Evolutionary conservation across 2,329 filamentous ascomycete species (phyloP).

Genomic region (Venturiaceae sp.): DNA sequence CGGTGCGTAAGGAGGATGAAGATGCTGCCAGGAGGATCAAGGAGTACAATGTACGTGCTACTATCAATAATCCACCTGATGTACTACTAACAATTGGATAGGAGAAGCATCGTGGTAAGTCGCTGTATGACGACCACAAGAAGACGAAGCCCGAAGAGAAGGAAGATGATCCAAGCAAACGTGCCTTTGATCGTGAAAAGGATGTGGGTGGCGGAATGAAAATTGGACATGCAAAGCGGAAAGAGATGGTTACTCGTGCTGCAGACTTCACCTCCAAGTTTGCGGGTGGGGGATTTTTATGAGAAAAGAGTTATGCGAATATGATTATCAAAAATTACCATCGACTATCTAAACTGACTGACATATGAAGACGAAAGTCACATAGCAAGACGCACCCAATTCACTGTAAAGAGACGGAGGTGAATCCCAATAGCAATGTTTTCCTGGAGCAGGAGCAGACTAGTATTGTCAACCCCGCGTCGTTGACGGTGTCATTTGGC

Average conservation of each 20-base stretch:
- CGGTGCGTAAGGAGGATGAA: conserved; percentile 25
- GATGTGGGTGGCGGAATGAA: conserved; percentile 73
- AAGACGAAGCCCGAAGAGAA: conserved; percentile 45
- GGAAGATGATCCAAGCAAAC: conserved; percentile 74
- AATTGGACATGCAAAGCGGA: conserved; percentile 63
- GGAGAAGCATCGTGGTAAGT: conserved; percentile 32
- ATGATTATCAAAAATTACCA: background rate
- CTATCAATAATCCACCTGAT: background rate
- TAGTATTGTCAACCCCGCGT: background rate
- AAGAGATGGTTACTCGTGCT: conserved; percentile 69
- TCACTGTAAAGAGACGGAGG: no score
- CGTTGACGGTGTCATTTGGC: background rate
- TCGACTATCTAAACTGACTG: no score
- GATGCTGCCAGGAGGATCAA: conserved; percentile 40
- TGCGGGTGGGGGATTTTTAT: conserved; percentile 58
- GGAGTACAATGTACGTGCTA: conserved; percentile 37
- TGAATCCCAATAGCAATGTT: no score
- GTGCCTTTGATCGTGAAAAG: conserved; percentile 85
- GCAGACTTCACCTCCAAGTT: conserved; percentile 77
- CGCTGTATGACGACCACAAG: conserved; percentile 36
- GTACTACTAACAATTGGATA: conserved; percentile 16
- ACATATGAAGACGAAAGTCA: no score
- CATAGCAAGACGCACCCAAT: no score
- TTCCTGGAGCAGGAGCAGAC: no score
- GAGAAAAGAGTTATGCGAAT: conserved; percentile 7